These are phyloP conservation scores for Talaromyces marneffei DNA, from an alignment of 2,329 filamentous ascomycete species.

Conservation along the genomic window DNA sequence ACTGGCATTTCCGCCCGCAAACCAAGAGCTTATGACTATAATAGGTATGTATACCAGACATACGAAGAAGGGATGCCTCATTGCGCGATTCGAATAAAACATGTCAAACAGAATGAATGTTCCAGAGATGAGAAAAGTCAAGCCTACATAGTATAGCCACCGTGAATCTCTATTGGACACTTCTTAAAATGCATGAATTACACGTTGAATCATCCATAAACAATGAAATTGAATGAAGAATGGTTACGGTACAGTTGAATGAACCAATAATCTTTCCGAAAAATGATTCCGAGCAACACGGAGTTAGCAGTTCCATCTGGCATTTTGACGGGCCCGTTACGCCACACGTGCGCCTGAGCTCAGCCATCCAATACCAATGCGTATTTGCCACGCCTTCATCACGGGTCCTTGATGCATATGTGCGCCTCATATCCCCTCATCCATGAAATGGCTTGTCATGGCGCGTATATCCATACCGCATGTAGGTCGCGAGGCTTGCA, in stretches of 20 bases:
- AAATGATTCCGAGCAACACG: neutral
- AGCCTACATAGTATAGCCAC: neutral
- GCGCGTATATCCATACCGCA: conserved; percentile 1
- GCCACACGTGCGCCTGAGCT: neutral
- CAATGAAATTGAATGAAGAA: no score
- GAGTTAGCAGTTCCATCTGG: neutral
- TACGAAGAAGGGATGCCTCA: neutral
- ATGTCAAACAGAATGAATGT: neutral
- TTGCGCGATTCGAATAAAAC: neutral
- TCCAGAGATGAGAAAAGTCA: neutral
- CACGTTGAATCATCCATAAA: neutral
- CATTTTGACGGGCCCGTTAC: neutral
- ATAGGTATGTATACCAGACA: no score
- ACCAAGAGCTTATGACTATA: neutral
- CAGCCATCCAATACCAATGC: neutral
- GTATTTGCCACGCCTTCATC: neutral
- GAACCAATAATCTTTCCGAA: neutral
- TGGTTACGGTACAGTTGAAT: neutral
- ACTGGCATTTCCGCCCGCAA: neutral
- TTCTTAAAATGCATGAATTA: neutral
- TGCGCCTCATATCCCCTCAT: neutral
- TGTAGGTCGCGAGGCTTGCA: conserved; percentile 10
- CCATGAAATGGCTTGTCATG: neutral
- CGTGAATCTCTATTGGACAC: neutral
- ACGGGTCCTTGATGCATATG: neutral